Evolutionary conservation across 2,329 filamentous ascomycete species (phyloP).

Genomic region (Aspergillus quadricinctus): DNA sequence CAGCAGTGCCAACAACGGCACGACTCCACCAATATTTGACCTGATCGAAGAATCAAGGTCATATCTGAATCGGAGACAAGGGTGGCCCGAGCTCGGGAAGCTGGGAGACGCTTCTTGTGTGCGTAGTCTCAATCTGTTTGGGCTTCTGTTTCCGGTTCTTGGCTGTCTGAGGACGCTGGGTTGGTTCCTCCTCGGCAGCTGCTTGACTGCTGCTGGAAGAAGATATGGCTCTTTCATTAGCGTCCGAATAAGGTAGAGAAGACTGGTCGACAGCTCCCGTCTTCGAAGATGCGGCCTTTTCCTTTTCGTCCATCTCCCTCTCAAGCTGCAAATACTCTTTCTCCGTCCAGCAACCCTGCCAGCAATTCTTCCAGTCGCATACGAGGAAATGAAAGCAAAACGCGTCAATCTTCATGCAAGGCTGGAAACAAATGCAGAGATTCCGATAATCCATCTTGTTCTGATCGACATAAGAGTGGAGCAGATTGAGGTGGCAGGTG

Average conservation of each 20-base stretch:
- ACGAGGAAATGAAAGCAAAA: constrained; percentile 96
- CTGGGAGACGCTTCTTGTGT: constrained; percentile 38
- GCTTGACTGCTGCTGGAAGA: constrained; percentile 63
- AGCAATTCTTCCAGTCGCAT: constrained; percentile 92
- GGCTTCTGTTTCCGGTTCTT: constrained; percentile 29
- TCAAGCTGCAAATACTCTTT: constrained; percentile 66
- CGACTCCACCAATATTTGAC: neutral
- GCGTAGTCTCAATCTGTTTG: constrained; percentile 31
- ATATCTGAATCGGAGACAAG: constrained; percentile 46
- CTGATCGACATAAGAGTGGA: constrained; percentile 86
- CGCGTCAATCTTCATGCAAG: constrained; percentile 91
- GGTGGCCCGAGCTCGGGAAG: constrained; percentile 46
- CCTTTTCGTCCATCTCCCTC: constrained; percentile 34
- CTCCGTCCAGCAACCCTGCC: constrained; percentile 93
- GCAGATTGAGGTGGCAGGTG: constrained; percentile 87
- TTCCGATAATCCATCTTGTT: constrained; percentile 99
- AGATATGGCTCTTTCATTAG: constrained; percentile 57
- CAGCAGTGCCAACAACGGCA: constrained; percentile 5
- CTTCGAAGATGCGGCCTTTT: constrained; percentile 20
- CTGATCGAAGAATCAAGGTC: neutral
- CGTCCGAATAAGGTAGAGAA: constrained; percentile 14
- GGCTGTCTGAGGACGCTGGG: constrained; percentile 27
- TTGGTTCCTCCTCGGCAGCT: constrained; percentile 34
- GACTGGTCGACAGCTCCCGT: constrained; percentile 20
- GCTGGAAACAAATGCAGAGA: constrained; percentile 93